Evolutionary conservation across 2,329 filamentous ascomycete species (phyloP).

Genomic region (Apiospora malaysiana): DNA sequence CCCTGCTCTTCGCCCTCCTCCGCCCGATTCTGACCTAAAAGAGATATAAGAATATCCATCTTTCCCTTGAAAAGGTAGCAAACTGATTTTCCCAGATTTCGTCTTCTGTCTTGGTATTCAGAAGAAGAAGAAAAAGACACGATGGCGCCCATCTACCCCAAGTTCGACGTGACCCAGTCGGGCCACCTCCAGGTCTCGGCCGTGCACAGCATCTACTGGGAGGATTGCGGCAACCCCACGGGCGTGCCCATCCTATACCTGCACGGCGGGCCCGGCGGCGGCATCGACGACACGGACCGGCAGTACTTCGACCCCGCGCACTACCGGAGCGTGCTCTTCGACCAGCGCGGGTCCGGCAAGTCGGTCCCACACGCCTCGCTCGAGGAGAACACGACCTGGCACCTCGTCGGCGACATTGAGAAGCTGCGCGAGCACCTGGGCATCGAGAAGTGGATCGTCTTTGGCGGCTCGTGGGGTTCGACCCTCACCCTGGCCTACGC

Average conservation of each 20-base stretch:
- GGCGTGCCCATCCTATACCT: constrained; percentile 46
- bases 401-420: constrained; percentile 47
- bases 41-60: no score
- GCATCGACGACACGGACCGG: constrained; percentile 42
- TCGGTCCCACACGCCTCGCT: constrained; percentile 43
- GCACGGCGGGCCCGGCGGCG: constrained; percentile 51
- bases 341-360: constrained; percentile 47
- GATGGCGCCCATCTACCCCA: constrained; percentile 35
- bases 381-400: constrained; percentile 46
- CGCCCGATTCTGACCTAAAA: no score
- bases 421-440: constrained; percentile 42
- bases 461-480: constrained; percentile 49
- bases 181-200: constrained; percentile 36
- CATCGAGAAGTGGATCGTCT: constrained; percentile 46
- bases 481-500: constrained; percentile 47
- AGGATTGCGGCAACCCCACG: constrained; percentile 29
- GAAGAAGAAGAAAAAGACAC: neutral
- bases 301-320: constrained; percentile 42
- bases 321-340: constrained; percentile 45
- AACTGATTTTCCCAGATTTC: neutral
- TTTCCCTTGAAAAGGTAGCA: neutral
- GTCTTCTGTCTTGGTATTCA: neutral
- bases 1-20: neutral
- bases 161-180: constrained; percentile 31
- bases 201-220: constrained; percentile 37